Evolutionary conservation across 2,329 filamentous ascomycete species (phyloP), one percentile per base, ranked within the genome.

Genomic region (Apiospora pterosperma): DNA sequence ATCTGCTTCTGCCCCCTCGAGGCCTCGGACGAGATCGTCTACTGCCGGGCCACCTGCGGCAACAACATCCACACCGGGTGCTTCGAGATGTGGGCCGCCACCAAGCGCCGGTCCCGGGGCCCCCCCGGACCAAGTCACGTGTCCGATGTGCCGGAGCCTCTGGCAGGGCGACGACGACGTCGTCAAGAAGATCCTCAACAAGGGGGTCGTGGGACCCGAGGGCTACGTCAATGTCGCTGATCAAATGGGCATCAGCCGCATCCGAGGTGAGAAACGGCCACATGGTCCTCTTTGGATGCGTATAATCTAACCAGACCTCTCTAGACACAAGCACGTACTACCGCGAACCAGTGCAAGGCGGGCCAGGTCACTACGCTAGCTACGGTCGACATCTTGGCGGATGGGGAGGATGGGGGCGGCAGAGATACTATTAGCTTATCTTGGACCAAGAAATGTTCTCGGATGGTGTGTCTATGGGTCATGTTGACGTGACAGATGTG

Each of bases 181-280:
- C 66, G 74, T 83, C 8, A 78, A 78, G 39, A 79, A 76, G 38
- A 80, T 85, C 28, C 77, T 76, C 59, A 82, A 79, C 67, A 76
- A 74, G 0, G 78, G 81, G 3, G 71, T 71, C 5, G 66, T 76
- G 0, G 79, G 78, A 28, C 71, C 71, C 0, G 86, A 88, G 39
- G 88, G 88, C 0, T 90, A 90, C 69, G 77, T 88, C 59, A 90
- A 90, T 71, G 82, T 90, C 3, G 87, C 85, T 1, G 75, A 80
- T 23, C 84, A 89, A 71, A 76, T 90, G n/a, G 88, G 87, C 2
- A 80, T 90, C 67, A 85, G 82, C 66, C 74, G 74, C 0, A 65
- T 73, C n/a, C 77, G 87, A 77, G 85, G 84, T 85, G 75, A 38
- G 77, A n/a, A 28, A 48, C 48, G 7, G 28, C 16, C 4, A 12